Evolutionary conservation across 495 filamentous ascomycete species (phyloP).

Genomic region (Penicillium ucsense): DNA sequence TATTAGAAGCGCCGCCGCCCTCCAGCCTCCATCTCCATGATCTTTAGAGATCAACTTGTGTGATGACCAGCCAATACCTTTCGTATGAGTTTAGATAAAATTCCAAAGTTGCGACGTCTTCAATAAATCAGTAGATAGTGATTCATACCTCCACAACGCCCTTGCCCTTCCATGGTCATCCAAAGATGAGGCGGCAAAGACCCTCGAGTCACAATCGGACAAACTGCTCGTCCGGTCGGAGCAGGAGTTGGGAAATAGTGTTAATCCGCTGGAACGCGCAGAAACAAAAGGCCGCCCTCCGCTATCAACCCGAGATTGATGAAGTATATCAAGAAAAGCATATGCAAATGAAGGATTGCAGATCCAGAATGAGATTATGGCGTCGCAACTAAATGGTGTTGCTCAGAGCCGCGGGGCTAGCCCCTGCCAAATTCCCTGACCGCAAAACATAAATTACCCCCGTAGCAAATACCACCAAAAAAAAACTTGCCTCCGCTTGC

Average conservation of each 20-base stretch:
- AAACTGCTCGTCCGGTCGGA: slow-evolving; percentile 13
- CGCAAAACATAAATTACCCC: slow-evolving; percentile 28
- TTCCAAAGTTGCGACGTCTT: too few relatives aligned
- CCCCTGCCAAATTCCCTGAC: slow-evolving; percentile 30
- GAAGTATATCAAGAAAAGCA: slow-evolving; percentile 20
- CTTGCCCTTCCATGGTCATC: neutral
- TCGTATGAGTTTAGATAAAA: too few relatives aligned
- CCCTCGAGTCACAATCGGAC: neutral
- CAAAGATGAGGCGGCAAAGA: neutral
- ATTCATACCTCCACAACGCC: too few relatives aligned
- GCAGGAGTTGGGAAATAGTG: slow-evolving; percentile 34
- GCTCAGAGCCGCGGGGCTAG: slow-evolving; percentile 31
- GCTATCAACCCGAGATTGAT: slow-evolving; percentile 27
- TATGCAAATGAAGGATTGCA: slow-evolving; percentile 1
- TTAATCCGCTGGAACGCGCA: slow-evolving; percentile 42
- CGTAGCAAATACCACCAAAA: slow-evolving; percentile 16
- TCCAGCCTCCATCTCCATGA: too few relatives aligned
- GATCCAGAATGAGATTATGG: neutral
- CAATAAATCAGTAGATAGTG: too few relatives aligned
- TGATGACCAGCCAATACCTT: too few relatives aligned
- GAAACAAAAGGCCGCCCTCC: slow-evolving; percentile 41
- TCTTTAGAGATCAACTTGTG: too few relatives aligned
- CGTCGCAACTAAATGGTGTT: slow-evolving; percentile 25
- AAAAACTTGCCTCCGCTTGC: slow-evolving; percentile 27
- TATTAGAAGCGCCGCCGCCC: too few relatives aligned